phyloP scores from a whole-genome alignment of 2,329 filamentous ascomycete genomes.

The Didymella pinodella region DNA sequence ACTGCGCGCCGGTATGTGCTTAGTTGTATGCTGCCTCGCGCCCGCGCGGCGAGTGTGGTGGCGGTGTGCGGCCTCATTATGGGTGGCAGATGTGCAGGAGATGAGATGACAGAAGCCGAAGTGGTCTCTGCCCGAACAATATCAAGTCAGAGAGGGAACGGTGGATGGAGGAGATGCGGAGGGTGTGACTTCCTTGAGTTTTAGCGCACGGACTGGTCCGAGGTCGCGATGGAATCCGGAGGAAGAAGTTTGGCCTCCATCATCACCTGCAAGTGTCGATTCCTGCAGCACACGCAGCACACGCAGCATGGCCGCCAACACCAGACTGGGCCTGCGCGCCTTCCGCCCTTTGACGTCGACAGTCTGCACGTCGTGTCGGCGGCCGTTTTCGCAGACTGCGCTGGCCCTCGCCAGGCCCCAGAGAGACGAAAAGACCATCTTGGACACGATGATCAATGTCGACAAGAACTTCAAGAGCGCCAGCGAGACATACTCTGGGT shows the following conservation, averaged over 20 bases:
- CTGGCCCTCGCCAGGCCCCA: conserved; percentile 21
- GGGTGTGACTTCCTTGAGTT: conserved; percentile 22
- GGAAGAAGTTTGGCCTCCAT: conserved; percentile 18
- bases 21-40: conserved; percentile 50
- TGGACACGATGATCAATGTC: conserved; percentile 29
- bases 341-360: conserved; percentile 45
- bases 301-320: conserved; percentile 36
- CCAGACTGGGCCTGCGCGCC: conserved; percentile 35
- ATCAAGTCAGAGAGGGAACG: conserved; percentile 23
- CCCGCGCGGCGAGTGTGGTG: conserved; percentile 52
- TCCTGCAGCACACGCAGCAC: conserved; percentile 18
- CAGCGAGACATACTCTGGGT: conserved; percentile 33
- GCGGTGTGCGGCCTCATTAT: conserved; percentile 57
- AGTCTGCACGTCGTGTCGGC: conserved; percentile 51
- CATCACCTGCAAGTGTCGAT: conserved; percentile 27
- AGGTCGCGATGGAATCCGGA: conserved; percentile 13
- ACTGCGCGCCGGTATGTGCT: conserved; percentile 55
- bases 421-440: conserved; percentile 18
- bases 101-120: conserved; percentile 17
- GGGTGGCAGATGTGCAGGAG: conserved; percentile 16
- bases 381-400: conserved; percentile 47
- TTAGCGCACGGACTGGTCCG: conserved; percentile 8
- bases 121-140: conserved; percentile 24
- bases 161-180: conserved; percentile 32
- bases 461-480: conserved; percentile 28